Conservation (phyloP, 108 stramenopile genomes). For the Fragilariopsis cylindrus region DNA sequence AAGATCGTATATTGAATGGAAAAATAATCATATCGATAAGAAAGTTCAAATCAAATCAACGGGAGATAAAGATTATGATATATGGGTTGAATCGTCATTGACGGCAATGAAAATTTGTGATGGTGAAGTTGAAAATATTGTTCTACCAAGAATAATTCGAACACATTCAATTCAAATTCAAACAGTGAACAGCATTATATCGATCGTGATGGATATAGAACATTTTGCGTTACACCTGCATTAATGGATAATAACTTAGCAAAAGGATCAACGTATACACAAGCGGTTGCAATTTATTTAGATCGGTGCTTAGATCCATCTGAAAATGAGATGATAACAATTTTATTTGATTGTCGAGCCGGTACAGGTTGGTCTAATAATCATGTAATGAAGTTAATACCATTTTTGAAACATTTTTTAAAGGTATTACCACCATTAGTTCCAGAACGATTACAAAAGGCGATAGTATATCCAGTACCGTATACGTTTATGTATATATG, state of each 20-base stretch:
- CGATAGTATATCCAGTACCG: slow-evolving; percentile 70
- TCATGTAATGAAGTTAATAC: slow-evolving; percentile 49
- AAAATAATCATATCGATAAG: slow-evolving; percentile 25
- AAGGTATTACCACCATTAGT: slow-evolving; percentile 52
- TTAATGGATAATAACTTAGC: slow-evolving; percentile 59
- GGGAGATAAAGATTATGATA: slow-evolving; percentile 28
- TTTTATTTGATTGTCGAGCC: slow-evolving; percentile 69
- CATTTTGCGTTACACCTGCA: slow-evolving; percentile 65
- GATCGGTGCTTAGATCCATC: slow-evolving; percentile 52
- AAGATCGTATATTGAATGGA: slow-evolving; percentile 37
- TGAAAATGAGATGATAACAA: slow-evolving; percentile 47
- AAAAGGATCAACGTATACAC: slow-evolving; percentile 53
- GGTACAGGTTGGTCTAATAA: slow-evolving; percentile 79
- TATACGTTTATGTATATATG: slow-evolving; percentile 39
- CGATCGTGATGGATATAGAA: slow-evolving; percentile 45
- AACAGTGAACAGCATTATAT: background rate
- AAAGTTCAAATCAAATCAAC: slow-evolving; percentile 9
- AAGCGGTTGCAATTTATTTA: slow-evolving; percentile 70
- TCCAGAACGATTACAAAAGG: slow-evolving; percentile 66
- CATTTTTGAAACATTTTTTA: slow-evolving; percentile 55
- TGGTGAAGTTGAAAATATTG: slow-evolving; percentile 20
- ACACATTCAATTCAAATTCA: background rate
- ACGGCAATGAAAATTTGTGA: slow-evolving; percentile 24
- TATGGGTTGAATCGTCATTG: slow-evolving; percentile 37
- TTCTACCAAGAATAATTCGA: slow-evolving; percentile 30